A percentile compares a stretch with the other conserved stretches of the same genome.
Evolutionary conservation across 306 rosid genomes (phyloP).

Genomic region (Quercus aquifolioides): DNA sequence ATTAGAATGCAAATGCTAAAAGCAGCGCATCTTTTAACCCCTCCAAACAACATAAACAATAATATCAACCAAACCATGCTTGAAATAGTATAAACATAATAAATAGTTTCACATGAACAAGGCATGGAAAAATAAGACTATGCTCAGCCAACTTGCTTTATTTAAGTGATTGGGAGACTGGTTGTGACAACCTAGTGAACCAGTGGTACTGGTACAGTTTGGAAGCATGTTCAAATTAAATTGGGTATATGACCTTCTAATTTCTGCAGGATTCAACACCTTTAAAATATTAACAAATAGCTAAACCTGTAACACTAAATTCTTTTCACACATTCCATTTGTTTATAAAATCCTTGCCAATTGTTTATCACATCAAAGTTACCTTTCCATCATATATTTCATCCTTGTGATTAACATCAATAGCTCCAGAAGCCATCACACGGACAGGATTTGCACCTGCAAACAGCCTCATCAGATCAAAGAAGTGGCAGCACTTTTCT

Average conservation of each 20-base stretch:
- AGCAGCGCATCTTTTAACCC: not conserved
- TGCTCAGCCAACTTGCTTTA: not conserved
- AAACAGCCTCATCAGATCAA: slow-evolving; percentile 93
- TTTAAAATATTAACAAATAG: not conserved
- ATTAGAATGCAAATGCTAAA: too few relatives aligned
- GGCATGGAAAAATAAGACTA: not conserved
- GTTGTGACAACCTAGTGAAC: not conserved
- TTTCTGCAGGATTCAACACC: not conserved
- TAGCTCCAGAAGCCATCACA: slow-evolving; percentile 96
- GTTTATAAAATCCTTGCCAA: not conserved
- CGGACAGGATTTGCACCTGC: slow-evolving; percentile 90
- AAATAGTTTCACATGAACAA: not conserved
- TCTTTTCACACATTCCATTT: not conserved
- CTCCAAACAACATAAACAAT: not conserved
- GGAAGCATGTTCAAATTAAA: not conserved
- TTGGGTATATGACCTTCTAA: not conserved
- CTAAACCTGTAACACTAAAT: not conserved
- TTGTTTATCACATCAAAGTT: not conserved
- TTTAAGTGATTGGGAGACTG: not conserved
- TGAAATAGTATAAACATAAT: slow-evolving; percentile 2
- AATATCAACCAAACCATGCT: not conserved
- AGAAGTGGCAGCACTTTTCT: slow-evolving; percentile 98
- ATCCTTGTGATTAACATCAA: slow-evolving; percentile 93
- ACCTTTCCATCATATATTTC: slow-evolving; percentile 95
- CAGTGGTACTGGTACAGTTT: not conserved